Conservation (phyloP, 2,329 filamentous ascomycete genomes). For the Remersonia thermophila region DNA sequence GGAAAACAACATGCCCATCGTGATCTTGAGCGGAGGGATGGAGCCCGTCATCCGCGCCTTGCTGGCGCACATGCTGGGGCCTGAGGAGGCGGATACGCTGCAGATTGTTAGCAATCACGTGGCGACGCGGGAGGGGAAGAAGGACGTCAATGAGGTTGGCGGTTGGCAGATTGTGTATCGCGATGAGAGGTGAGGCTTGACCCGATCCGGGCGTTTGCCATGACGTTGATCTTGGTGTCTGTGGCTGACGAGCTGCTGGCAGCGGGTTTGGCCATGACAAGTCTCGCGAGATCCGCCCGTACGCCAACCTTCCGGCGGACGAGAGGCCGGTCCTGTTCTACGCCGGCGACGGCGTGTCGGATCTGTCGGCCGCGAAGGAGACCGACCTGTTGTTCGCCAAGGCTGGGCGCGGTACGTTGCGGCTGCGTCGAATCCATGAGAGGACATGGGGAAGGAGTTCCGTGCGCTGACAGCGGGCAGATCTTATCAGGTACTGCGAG, state of each 20-base stretch:
- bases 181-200: slow-evolving; percentile 65
- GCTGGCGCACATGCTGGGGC: slow-evolving; percentile 67
- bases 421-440: neutral
- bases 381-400: slow-evolving; percentile 92
- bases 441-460: too few relatives aligned
- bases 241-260: slow-evolving; percentile 6
- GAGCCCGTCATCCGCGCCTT: slow-evolving; percentile 77
- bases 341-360: slow-evolving; percentile 86
- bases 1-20: slow-evolving; percentile 75
- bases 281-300: slow-evolving; percentile 78
- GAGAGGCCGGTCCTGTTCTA: slow-evolving; percentile 80
- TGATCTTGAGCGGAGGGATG: slow-evolving; percentile 90
- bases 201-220: too few relatives aligned
- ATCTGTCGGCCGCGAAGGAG: slow-evolving; percentile 82
- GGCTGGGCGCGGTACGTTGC: slow-evolving; percentile 60
- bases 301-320: slow-evolving; percentile 56
- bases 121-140: slow-evolving; percentile 50
- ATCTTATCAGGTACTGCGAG: slow-evolving; percentile 79
- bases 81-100: slow-evolving; percentile 60
- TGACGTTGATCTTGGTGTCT: slow-evolving; percentile 2
- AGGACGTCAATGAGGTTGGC: slow-evolving; percentile 63
- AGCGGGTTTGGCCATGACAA: slow-evolving; percentile 95
- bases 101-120: slow-evolving; percentile 88
- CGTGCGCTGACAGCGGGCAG: slow-evolving; percentile 28
- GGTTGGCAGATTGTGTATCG: slow-evolving; percentile 86